These are phyloP conservation scores for Dactylella cylindrospora DNA, from an alignment of 2,329 filamentous ascomycete genomes.

Conservation along the genomic window DNA sequence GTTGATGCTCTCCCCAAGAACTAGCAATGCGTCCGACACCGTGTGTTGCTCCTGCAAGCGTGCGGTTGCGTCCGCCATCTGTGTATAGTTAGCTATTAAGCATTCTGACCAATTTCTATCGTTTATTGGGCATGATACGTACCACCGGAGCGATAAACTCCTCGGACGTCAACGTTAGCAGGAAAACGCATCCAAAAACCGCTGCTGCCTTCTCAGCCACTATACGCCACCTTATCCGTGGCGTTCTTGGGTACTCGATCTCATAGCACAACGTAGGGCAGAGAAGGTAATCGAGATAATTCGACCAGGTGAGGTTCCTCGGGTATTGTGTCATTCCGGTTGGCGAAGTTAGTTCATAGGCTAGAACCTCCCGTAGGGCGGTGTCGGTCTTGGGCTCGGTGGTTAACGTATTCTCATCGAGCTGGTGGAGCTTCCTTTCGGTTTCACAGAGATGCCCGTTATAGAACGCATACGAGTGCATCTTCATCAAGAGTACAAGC, in stretches of 20 bases:
- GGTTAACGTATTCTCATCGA: constrained; percentile 67
- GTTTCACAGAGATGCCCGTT: constrained; percentile 92
- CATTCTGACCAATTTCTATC: too few relatives aligned
- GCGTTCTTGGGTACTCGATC: constrained; percentile 84
- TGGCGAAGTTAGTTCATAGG: constrained; percentile 85
- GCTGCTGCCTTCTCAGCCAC: constrained; percentile 83
- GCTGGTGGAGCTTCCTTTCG: constrained; percentile 72
- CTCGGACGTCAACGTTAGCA: constrained; percentile 85
- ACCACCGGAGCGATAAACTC: constrained; percentile 94
- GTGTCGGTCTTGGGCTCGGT: constrained; percentile 58
- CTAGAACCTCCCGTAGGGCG: constrained; percentile 79
- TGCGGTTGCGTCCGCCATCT: constrained; percentile 52
- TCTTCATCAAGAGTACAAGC: constrained; percentile 94
- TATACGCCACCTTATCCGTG: constrained; percentile 73
- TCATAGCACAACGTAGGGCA: constrained; percentile 98
- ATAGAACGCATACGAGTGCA: constrained; percentile 98
- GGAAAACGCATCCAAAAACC: constrained; percentile 89
- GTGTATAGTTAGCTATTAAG: too few relatives aligned
- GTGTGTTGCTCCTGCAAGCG: constrained; percentile 57
- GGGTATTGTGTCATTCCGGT: constrained; percentile 89
- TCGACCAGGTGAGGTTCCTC: constrained; percentile 76
- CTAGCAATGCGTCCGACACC: constrained; percentile 68
- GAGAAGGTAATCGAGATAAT: constrained; percentile 83
- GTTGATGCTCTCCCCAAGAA: constrained; percentile 85
- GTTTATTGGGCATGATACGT: constrained; percentile 61